Conservation (phyloP, 305 asterid genomes). For the Vinca major region DNA sequence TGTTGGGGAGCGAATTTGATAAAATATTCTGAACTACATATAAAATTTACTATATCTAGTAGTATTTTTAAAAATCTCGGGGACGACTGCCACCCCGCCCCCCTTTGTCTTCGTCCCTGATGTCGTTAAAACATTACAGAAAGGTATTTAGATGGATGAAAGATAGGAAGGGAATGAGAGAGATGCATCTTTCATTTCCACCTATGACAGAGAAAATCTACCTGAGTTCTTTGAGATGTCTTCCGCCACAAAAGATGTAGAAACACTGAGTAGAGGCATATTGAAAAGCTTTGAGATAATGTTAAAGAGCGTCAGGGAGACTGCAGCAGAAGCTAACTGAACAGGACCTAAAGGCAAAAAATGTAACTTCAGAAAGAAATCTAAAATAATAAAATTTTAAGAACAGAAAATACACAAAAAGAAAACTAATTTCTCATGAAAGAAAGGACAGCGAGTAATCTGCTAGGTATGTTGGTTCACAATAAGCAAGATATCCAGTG, state of each 20-base stretch:
- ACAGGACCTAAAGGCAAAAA: constrained; percentile 48
- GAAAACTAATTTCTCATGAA: neutral
- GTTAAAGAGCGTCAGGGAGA: constrained; percentile 79
- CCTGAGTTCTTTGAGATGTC: constrained; percentile 62
- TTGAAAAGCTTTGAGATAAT: constrained; percentile 77
- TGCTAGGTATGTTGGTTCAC: neutral
- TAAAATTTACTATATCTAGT: too few relatives aligned
- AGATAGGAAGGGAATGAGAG: too few relatives aligned
- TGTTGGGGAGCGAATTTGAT: too few relatives aligned
- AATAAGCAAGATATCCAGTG: neutral
- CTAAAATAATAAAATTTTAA: neutral
- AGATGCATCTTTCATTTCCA: constrained; percentile 14
- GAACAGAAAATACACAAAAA: too few relatives aligned
- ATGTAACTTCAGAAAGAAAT: constrained; percentile 6
- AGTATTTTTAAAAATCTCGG: too few relatives aligned
- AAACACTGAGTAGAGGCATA: constrained; percentile 86
- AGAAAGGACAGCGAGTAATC: neutral
- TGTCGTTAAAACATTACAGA: neutral
- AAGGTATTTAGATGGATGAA: neutral
- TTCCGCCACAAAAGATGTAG: constrained; percentile 96
- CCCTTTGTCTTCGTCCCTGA: too few relatives aligned
- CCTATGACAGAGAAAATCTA: constrained; percentile 41
- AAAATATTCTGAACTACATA: too few relatives aligned
- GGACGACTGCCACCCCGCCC: too few relatives aligned
- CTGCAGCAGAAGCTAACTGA: constrained; percentile 95